A percentile compares a stretch with the other conserved stretches of the same genome.
phyloP scores from a whole-genome alignment of 768 basidiomycete genomes.

The Dacryopinax spathularia region DNA sequence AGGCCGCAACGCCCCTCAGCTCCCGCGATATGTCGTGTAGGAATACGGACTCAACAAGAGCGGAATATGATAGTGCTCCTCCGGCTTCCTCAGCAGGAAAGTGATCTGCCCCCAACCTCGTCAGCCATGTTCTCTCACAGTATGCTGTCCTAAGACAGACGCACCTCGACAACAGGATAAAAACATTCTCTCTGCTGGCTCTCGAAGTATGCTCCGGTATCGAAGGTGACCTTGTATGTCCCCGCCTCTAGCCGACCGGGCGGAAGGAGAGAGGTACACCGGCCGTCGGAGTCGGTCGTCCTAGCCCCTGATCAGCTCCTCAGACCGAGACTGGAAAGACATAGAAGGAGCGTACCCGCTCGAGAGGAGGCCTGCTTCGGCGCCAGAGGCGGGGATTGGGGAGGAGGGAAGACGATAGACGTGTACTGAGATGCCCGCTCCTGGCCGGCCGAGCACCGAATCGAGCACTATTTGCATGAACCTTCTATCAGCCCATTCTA shows the following conservation, averaged over 20 bases:
- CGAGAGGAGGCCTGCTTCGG: conserved; percentile 49
- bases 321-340: background rate
- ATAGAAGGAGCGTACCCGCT: conserved; percentile 36
- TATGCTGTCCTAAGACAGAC: conserved; percentile 11
- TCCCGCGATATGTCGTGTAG: conserved; percentile 88
- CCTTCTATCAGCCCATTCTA: background rate
- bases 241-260: conserved; percentile 40
- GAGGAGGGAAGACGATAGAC: conserved; percentile 37
- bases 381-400: conserved; percentile 25
- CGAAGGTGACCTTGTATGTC: conserved; percentile 74
- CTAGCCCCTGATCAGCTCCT: conserved; percentile 27
- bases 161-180: conserved; percentile 83
- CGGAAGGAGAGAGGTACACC: conserved; percentile 64
- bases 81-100: conserved; percentile 54
- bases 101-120: conserved; percentile 40
- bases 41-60: conserved; percentile 84
- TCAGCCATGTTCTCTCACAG: background rate
- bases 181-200: conserved; percentile 49
- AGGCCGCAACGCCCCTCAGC: conserved; percentile 20
- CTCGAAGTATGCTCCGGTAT: conserved; percentile 71
- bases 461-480: conserved; percentile 54
- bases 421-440: conserved; percentile 47
- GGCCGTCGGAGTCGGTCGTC: conserved; percentile 64
- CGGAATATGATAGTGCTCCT: conserved; percentile 82
- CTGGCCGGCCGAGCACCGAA: conserved; percentile 69